Conservation (phyloP, 805 yeast genomes). For the Tetrapisispora nanseiensis region DNA sequence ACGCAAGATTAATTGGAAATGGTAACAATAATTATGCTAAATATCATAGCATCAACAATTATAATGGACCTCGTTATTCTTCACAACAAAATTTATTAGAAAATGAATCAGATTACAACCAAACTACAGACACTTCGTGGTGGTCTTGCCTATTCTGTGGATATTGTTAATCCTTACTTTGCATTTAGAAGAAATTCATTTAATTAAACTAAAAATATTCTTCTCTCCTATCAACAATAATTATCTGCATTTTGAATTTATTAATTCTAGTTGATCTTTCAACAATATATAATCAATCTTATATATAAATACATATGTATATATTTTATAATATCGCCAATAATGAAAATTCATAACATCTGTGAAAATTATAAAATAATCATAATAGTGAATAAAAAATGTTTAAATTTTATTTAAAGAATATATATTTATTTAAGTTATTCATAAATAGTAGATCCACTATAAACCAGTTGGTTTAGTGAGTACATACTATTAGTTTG, state of each 20-base stretch:
- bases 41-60: slow-evolving; percentile 4
- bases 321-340: not conserved
- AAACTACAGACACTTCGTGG: not conserved
- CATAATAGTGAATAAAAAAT: slow-evolving; percentile 1
- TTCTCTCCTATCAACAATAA: not conserved
- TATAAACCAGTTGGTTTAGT: slow-evolving; percentile 8
- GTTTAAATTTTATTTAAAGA: not conserved
- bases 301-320: not conserved
- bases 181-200: not conserved
- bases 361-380: not conserved
- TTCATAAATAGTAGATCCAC: slow-evolving; percentile 13
- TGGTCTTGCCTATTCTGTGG: slow-evolving; percentile 4
- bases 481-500: slow-evolving; percentile 10
- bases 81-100: slow-evolving; percentile 1
- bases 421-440: not conserved
- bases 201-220: not conserved
- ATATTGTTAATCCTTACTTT: slow-evolving; percentile 1
- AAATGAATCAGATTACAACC: not conserved
- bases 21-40: not conserved
- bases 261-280: not conserved
- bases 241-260: not conserved
- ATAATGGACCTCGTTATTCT: not conserved
- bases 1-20: not conserved
- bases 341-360: not conserved
- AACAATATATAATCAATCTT: too few relatives aligned